phyloP scores from a whole-genome alignment of 1,284 basidiomycete genomes.

The Phellopilus nigrolimitatus region DNA sequence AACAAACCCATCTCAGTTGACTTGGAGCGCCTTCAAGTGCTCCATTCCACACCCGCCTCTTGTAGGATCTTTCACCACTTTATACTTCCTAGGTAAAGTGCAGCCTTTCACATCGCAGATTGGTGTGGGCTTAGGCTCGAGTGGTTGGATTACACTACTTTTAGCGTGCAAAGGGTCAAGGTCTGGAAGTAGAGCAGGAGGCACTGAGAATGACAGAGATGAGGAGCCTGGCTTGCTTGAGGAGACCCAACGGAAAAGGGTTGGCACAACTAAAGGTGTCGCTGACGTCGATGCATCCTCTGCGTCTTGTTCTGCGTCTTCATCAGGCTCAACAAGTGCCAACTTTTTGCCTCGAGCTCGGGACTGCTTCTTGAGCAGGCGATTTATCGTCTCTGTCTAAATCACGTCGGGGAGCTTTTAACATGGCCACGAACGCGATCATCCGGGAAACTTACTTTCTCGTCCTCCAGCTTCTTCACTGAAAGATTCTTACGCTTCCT shows the following conservation, averaged over 20 bases:
- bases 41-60: slow-evolving; percentile 51
- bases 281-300: slow-evolving; percentile 27
- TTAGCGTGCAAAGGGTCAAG: slow-evolving; percentile 27
- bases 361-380: slow-evolving; percentile 83
- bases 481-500: slow-evolving; percentile 80
- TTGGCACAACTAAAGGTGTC: slow-evolving; percentile 31
- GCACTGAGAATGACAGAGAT: slow-evolving; percentile 49
- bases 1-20: neutral
- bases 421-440: neutral
- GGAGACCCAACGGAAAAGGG: slow-evolving; percentile 62
- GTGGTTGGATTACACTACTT: slow-evolving; percentile 15
- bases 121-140: slow-evolving; percentile 25
- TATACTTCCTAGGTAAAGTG: slow-evolving; percentile 42
- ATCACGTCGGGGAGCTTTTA: no score
- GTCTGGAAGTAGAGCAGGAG: slow-evolving; percentile 34
- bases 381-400: slow-evolving; percentile 84
- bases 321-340: slow-evolving; percentile 36
- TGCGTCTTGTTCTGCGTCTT: slow-evolving; percentile 27
- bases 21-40: slow-evolving; percentile 29
- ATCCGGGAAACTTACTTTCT: slow-evolving; percentile 58
- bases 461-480: slow-evolving; percentile 89
- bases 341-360: slow-evolving; percentile 63
- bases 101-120: slow-evolving; percentile 48
- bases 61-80: slow-evolving; percentile 44
- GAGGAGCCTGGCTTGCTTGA: slow-evolving; percentile 30